phyloP scores from a whole-genome alignment of 2,329 filamentous ascomycete species.

The Cladobotryum mycophilum region DNA sequence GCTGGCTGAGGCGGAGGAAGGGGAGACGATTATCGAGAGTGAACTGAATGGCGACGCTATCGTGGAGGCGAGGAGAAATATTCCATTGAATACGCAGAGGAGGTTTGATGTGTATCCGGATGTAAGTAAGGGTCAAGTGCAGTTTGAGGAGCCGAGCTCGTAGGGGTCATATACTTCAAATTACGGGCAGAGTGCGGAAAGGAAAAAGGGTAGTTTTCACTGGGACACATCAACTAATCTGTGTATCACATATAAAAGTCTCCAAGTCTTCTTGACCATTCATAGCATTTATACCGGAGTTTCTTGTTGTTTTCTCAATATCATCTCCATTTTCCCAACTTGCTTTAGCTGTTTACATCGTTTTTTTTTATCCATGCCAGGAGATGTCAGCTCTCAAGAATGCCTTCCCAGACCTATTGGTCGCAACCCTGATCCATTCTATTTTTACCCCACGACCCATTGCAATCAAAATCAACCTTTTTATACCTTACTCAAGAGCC shows the following conservation, averaged over 20 bases:
- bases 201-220: too few species aligned
- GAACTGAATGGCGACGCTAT: constrained; percentile 65
- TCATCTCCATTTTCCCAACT: background rate
- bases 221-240: background rate
- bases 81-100: constrained; percentile 78
- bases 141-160: constrained; percentile 2
- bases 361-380: too few species aligned
- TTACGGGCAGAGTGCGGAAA: background rate
- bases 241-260: background rate
- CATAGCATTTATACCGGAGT: background rate
- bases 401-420: too few species aligned
- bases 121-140: constrained; percentile 56
- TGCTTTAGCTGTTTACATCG: too few species aligned
- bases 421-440: too few species aligned
- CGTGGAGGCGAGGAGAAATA: constrained; percentile 69
- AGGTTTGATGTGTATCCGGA: constrained; percentile 95
- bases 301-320: background rate
- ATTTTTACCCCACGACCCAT: too few species aligned
- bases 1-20: constrained; percentile 71
- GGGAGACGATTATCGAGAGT: constrained; percentile 68
- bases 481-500: constrained; percentile 48
- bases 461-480: too few species aligned
- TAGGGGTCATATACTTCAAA: background rate
- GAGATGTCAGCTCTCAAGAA: too few species aligned
- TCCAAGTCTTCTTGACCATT: background rate